Base-by-base conservation (phyloP, 140 eudicot species). In the Flaveria floridana region DNA sequence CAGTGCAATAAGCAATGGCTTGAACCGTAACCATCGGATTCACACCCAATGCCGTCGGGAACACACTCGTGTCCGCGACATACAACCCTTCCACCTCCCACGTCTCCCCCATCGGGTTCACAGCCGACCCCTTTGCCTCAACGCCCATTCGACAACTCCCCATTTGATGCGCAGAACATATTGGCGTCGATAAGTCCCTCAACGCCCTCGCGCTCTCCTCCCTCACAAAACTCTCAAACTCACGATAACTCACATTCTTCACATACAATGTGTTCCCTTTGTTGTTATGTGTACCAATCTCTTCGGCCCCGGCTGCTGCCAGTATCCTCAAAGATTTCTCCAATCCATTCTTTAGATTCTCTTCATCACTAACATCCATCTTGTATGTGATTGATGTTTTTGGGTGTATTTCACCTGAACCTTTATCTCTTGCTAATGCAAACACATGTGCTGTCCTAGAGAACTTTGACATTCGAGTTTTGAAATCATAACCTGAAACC, bases 91-190 rank as follows among this genome's bases (percentile, higher is more conserved):
- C 95, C 42, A 90, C 85, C 77, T 90, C 96, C 96, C 91, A 90
- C 0, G 85, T 86, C 80, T 87, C 89, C 64, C 95, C 96, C 76
- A 0, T 76, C 10, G 87, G 89, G 25, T 82, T 72, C 80, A 90
- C 96, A 0, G 72, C 96, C 1, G 95, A 87, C 28, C 19, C 74
- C 51, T 64, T 71, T 3, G 78, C 76, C 3, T 84, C 83, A 16
- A 87, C 82, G 30, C 96, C 96, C 96, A 90, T 90, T 66, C 91
- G 66, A 39, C 95, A 90, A 55, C 95, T 87, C 65, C 96, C 95
- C 96, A 87, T 90, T 62, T 90, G 96, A 79, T 90, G 95, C 0
- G 95, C 96, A 0, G 96, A 90, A 67, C 91, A 82, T 68, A 90
- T 63, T 0, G 91, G 89, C 8, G 77, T 78, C 4, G 82, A 42